Base-by-base conservation (phyloP, 345 rosid species). In the Hypericum androsaemum region DNA sequence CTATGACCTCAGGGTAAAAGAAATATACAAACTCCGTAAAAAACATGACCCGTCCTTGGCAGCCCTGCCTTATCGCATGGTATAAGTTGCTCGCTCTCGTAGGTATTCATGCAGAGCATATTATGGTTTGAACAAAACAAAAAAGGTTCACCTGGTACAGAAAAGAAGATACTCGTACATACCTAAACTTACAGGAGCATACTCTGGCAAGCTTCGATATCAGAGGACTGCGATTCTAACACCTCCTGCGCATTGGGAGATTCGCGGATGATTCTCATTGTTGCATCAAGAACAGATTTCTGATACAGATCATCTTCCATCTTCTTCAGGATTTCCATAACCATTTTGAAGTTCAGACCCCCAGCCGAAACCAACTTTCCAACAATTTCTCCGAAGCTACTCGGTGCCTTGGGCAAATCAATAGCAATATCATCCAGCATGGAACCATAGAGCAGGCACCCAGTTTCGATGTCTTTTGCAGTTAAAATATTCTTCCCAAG, bases 381-480 rank as follows among this genome's bases (percentile, higher is more conserved):
- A 1, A 88, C 48, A 37, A 92, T 74, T 64, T 81, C 84, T 35
- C 95, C 95, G 62, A 84, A 92, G 65, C 74, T 72, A 58, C 61
- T 61, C 3, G 89, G 96, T 0, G 96, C 98, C 57, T 68, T 87
- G 0, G 96, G 98, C 17, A 81, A 64, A 64, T 90, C 98, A 17
- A 90, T 84, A 9, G 74, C 95, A 13, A 87, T 54, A 52, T 90
- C 96, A 66, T 90, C 95, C 56, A 90, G 55, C 82, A 68, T 63
- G 1, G 83, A 72, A 12, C 82, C 88, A 37, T 79, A 90, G 6
- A 76, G 77, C 66, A 84, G 14, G 63, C 89, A 84, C 17, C 96
- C 98, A 3, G 71, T 69, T 51, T 63, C 74, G 5, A 87, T n/a
- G 63, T 84, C 95, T 44, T 62, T 54, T 41, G 60, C 39, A 7